Conservation (phyloP, 176 grass and related monocot species). For the Hordeum vulgare region MorexV3_pseudomolecules_assembly NC_058522.1:565386377-565386876, state of each 20-base stretch:
- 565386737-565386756: conserved; percentile 87
- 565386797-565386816: conserved; percentile 90
- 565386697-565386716: conserved; percentile 92
- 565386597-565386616: conserved; percentile 4
- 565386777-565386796: conserved; percentile 94
- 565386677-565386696: conserved; percentile 90
- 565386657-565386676: conserved; percentile 50
- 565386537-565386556: conserved; percentile 96
- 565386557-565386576: conserved; percentile 88
- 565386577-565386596: conserved; percentile 2
- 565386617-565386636: neutral
- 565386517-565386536: conserved; percentile 76
- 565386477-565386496: conserved; percentile 99
- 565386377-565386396: neutral
- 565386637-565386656: neutral
- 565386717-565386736: conserved; percentile 81
- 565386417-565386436: conserved; percentile 99
- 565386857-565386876: conserved; percentile 73
- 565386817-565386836: conserved; percentile 81
- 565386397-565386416: conserved; percentile 41
- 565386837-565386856: conserved; percentile 64
- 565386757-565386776: conserved; percentile 99
- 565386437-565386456: conserved; percentile 99
- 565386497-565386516: conserved; percentile 88
- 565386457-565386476: conserved; percentile 90